Percentiles rank a stretch among this genome's conserved stretches.
phyloP scores from a whole-genome alignment of 192 early-diverging fungal species.

The Chytriomyces sp. region DNA sequence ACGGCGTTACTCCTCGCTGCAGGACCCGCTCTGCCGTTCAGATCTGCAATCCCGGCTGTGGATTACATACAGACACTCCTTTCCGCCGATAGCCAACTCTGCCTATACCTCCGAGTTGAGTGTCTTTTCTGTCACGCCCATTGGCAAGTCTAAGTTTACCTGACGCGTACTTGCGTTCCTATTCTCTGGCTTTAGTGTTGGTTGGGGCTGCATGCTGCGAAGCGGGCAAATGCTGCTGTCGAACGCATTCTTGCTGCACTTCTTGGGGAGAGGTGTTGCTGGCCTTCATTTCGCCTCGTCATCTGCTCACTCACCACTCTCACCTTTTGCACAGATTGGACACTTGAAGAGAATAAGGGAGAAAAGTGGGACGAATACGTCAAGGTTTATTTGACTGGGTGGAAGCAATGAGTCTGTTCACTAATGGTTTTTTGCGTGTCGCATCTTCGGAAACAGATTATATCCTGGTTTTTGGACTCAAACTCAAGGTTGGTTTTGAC shows the following conservation, averaged over 20 bases:
- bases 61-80: slow-evolving; percentile 92
- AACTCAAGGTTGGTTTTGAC: slow-evolving; percentile 32
- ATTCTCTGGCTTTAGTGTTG: slow-evolving; percentile 32
- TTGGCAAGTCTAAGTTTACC: neutral
- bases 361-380: slow-evolving; percentile 42
- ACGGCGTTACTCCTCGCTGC: slow-evolving; percentile 29
- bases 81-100: slow-evolving; percentile 79
- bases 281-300: neutral
- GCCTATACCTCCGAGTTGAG: slow-evolving; percentile 75
- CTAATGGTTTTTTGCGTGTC: neutral
- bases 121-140: slow-evolving; percentile 53
- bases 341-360: slow-evolving; percentile 34
- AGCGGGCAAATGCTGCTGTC: slow-evolving; percentile 92
- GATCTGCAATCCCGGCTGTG: slow-evolving; percentile 87
- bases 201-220: slow-evolving; percentile 95
- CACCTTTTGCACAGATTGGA: slow-evolving; percentile 38
- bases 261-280: slow-evolving; percentile 73
- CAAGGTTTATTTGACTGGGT: slow-evolving; percentile 19
- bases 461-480: slow-evolving; percentile 82
- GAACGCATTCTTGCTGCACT: slow-evolving; percentile 76
- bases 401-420: neutral
- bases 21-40: slow-evolving; percentile 62
- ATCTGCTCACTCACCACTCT: neutral
- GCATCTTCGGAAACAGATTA: slow-evolving; percentile 48
- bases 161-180: neutral